phyloP scores from a whole-genome alignment of 306 rosid genomes.

The Macrotyloma uniflorum region DNA sequence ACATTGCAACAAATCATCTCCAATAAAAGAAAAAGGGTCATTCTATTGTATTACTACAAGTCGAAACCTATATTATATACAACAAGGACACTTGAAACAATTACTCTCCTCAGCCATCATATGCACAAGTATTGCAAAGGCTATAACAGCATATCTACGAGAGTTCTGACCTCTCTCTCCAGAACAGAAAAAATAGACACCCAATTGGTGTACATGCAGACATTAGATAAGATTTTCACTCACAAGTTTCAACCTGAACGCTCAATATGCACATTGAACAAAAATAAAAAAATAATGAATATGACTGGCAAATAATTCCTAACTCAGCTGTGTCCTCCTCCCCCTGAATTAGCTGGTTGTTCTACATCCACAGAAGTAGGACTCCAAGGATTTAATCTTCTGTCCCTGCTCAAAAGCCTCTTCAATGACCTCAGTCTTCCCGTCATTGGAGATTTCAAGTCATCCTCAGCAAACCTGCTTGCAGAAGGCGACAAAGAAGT shows the following conservation, averaged over 20 bases:
- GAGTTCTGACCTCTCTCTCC: constrained; percentile 33
- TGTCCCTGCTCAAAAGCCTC: constrained; percentile 81
- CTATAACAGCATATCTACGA: constrained; percentile 4
- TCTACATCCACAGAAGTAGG: constrained; percentile 61
- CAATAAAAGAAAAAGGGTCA: neutral
- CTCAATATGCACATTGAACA: constrained; percentile 14
- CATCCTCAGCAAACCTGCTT: constrained; percentile 60
- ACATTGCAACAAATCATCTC: neutral
- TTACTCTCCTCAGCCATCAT: constrained; percentile 28
- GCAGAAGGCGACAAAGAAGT: constrained; percentile 52
- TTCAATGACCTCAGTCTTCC: constrained; percentile 67
- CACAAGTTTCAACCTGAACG: neutral
- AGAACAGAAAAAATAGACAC: constrained; percentile 38
- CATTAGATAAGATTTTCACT: neutral
- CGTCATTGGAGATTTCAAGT: constrained; percentile 61
- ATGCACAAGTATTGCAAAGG: constrained; percentile 37
- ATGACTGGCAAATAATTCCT: neutral
- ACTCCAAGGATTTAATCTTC: constrained; percentile 59
- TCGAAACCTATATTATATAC: constrained; percentile 5
- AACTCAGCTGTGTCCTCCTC: constrained; percentile 36
- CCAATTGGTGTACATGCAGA: constrained; percentile 32
- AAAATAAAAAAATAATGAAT: constrained; percentile 2
- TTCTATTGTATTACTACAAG: neutral
- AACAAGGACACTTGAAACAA: constrained; percentile 38
- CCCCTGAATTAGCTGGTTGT: constrained; percentile 36